Base-by-base conservation (phyloP, 768 basidiomycete species). In the Fomitopsis serialis region DNA sequence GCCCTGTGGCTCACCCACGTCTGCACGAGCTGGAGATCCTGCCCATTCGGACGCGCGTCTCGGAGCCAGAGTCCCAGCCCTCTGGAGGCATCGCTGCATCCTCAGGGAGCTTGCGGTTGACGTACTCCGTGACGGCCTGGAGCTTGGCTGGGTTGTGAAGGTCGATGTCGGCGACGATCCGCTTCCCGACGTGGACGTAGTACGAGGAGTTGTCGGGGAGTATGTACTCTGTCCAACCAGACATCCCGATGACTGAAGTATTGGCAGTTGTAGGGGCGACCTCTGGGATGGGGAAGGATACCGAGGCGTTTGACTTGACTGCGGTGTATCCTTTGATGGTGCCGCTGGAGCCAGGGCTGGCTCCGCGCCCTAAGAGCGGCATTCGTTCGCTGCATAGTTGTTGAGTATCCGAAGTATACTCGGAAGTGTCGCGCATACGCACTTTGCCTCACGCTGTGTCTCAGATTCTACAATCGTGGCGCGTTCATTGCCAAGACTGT, bases 171-270 rank as follows among this genome's bases (percentile, higher is more conserved):
- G 87, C 87, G n/a, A 81, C 81, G 49, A 84, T 73, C 42, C 76
- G 79, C 35, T 76, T 67, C 12, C 75, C 78, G 3, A 80, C 78
- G 62, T 89, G 86, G 42, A 79, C 77, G 61, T 83, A 92, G 68
- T 92, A 92, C 34, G 78, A 71, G 3, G 78, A 70, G 10, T 80
- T 80, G 59, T 90, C 87, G 1, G 90, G 89, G n/a, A 92, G 79
- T 21, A 78, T 73, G 63, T 87, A 81, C 61, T 85, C 87, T 45
- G 79, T 73, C 89, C 89, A 92, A 3, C 90, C 90, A 19, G 84
- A 77, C 12, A 78, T 73, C 58, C 75, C 54, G 54, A 68, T 56
- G 29, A 62, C 45, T 43, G 63, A 66, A 46, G 63, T 57, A 48
- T 56, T 53, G 2, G 60, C 48, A 6, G 61, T 58, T 56, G 63